phyloP scores from a whole-genome alignment of 2,329 filamentous ascomycete genomes.

The Colletotrichum paranaense region DNA sequence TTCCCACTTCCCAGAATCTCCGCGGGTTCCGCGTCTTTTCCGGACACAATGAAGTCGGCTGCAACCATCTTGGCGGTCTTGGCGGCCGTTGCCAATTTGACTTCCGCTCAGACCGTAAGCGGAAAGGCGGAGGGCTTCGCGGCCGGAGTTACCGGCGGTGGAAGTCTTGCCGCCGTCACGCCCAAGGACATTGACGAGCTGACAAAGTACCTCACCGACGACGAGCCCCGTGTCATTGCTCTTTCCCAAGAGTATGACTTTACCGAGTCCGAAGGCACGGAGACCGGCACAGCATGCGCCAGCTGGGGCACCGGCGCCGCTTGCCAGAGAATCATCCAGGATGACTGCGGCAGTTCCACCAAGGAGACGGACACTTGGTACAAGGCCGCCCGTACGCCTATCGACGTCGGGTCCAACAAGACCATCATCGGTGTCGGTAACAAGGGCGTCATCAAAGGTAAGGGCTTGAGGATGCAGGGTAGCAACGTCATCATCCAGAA shows the following conservation, averaged over 20 bases:
- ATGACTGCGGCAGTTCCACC: constrained; percentile 11
- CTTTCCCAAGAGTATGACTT: constrained; percentile 44
- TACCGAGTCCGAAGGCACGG: constrained; percentile 40
- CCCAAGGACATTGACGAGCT: constrained; percentile 59
- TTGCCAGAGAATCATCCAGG: constrained; percentile 38
- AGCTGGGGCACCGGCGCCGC: constrained; percentile 36
- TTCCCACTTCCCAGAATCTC: too few relatives aligned
- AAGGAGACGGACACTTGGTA: constrained; percentile 19
- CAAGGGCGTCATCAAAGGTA: constrained; percentile 28
- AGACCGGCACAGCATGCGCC: constrained; percentile 42
- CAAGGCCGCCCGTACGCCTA: constrained; percentile 28
- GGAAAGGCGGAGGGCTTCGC: constrained; percentile 46
- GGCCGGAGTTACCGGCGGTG: constrained; percentile 62
- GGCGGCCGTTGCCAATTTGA: constrained; percentile 15
- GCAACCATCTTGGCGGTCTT: constrained; percentile 26
- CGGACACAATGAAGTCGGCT: constrained; percentile 24
- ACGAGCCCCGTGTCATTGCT: constrained; percentile 39
- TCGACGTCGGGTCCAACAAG: constrained; percentile 29
- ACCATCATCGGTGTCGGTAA: constrained; percentile 27
- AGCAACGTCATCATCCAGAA: constrained; percentile 34
- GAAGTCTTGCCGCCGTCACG: constrained; percentile 53
- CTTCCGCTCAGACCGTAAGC: constrained; percentile 35
- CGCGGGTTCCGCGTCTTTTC: background rate
- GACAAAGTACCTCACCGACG: constrained; percentile 36
- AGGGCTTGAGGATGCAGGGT: constrained; percentile 26